Base-by-base conservation (phyloP, 345 rosid species). In the Corchorus capsularis region DNA sequence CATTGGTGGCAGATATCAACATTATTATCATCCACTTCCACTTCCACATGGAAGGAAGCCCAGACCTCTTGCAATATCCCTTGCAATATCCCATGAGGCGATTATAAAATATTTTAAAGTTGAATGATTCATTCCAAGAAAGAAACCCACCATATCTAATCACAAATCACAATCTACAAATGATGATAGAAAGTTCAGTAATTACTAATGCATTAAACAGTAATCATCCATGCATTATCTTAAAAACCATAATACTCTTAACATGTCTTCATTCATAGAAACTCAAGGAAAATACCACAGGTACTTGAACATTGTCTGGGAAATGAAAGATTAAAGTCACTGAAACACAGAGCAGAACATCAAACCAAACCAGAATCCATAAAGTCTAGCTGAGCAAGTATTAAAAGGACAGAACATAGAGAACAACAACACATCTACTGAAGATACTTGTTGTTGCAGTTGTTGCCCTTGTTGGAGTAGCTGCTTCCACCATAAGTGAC, bases 401-500 rank as follows among this genome's bases (percentile, higher is more conserved):
- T 14, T 52, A 2, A 8, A 6, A 57, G 62, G 8, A 32, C 34
- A 57, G 6, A 57, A 19, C 13, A 53, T 57, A 15, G 43, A 52
- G 16, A 22, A 57, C 19, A 20, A 20, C 2, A 20, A 32, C 6
- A 60, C 27, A 27, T 27, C 64, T 60, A 60, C 64, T 27, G 27
- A 0, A 60, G 16, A 13, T 27, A 27, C 64, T 60, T 60, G 39
- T 12, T n/a, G 10, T 16, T 4, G 11, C n/a, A n/a, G n/a, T 11
- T 16, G 34, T 41, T 32, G 46, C 27, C 50, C 20, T 41, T 39
- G 70, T 43, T 63, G 68, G 20, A 35, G 68, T n/a, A 2, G 4
- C 20, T 16, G 10, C 11, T 39, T 7, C 68, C 45, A 63, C 68
- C 47, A 63, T 32, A 37, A 6, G 1, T 17, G 49, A 78, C 84